Conservation (phyloP, 305 asterid species). For the Fraxinus dipetala region DNA sequence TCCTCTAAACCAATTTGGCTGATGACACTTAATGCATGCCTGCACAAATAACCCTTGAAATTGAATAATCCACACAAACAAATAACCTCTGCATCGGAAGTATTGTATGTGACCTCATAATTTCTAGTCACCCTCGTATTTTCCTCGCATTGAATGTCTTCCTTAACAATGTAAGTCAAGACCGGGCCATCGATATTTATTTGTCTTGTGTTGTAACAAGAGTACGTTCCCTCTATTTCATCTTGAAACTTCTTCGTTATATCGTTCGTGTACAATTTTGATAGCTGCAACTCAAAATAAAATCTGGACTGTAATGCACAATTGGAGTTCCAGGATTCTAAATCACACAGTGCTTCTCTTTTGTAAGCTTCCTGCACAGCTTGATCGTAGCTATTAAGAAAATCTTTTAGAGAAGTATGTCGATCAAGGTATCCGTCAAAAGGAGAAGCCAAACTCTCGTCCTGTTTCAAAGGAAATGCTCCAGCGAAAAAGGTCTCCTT, state of each 20-base stretch:
- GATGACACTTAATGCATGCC: constrained; percentile 50
- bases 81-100: constrained; percentile 32
- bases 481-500: constrained; percentile 49
- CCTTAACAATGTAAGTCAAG: constrained; percentile 39
- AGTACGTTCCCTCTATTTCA: constrained; percentile 48
- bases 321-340: constrained; percentile 41
- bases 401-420: constrained; percentile 42
- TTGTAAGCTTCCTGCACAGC: constrained; percentile 37
- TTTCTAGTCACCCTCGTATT: constrained; percentile 35
- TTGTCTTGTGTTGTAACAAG: constrained; percentile 37
- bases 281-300: constrained; percentile 46
- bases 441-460: constrained; percentile 33
- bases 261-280: constrained; percentile 39
- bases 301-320: constrained; percentile 37
- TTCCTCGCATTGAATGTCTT: constrained; percentile 33
- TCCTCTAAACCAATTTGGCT: constrained; percentile 48
- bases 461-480: constrained; percentile 29
- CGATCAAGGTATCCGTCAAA: constrained; percentile 40
- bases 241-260: constrained; percentile 42
- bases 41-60: constrained; percentile 55
- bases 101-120: constrained; percentile 47
- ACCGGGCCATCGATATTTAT: constrained; percentile 34
- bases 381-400: constrained; percentile 36
- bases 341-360: constrained; percentile 39
- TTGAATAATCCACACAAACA: constrained; percentile 53